Base-by-base conservation (phyloP, 2,329 filamentous ascomycete genomes). In the Parastagonospora nodorum region DNA sequence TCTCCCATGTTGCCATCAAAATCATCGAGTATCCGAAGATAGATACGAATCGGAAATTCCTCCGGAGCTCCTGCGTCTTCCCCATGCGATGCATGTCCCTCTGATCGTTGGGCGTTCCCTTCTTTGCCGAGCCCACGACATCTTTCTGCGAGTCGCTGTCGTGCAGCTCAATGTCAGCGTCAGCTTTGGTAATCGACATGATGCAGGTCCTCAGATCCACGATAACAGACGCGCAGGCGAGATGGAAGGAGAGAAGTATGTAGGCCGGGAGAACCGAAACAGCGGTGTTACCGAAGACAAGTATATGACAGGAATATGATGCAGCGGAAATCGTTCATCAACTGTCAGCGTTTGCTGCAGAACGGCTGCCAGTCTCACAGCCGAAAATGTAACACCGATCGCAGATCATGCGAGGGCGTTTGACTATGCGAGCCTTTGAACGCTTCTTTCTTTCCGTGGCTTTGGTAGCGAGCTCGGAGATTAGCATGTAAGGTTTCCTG, bases 51-150 rank as follows among this genome's bases (percentile, higher is more conserved):
- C 57, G 43, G 29, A 67, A 68, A 46, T 66, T 68, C 10, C 64
- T 30, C 31, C 63, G 51, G 16, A 68, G 40, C 40, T 68, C 66
- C 28, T 68, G 66, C 8, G 38, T 42, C 43, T 67, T 68, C 7
- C 66, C 66, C 66, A 67, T 67, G 11, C 66, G 60, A 27, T 60
- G 30, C 63, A 68, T 68, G 45, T 68, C 65, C 8, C 49, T 57
- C 40, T 59, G 60, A 30, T 66, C 64, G 16, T 42, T 39, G 2
- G 31, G 19, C 4, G 62, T 64, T 15, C 62, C 62, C 33, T 53
- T 63, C 51, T 61, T 63, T 42, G 62, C 62, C 2, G 50, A 49
- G 9, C 60, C 30, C 4, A 46, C 45, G 1, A 7, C 35, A 45
- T 52, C 35, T 10, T 58, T 48, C 11, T 52, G 53, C 5, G 47